These are phyloP conservation scores for Parascedosporium putredinis DNA, from an alignment of 2,329 filamentous ascomycete genomes.

Conservation along the genomic window DNA sequence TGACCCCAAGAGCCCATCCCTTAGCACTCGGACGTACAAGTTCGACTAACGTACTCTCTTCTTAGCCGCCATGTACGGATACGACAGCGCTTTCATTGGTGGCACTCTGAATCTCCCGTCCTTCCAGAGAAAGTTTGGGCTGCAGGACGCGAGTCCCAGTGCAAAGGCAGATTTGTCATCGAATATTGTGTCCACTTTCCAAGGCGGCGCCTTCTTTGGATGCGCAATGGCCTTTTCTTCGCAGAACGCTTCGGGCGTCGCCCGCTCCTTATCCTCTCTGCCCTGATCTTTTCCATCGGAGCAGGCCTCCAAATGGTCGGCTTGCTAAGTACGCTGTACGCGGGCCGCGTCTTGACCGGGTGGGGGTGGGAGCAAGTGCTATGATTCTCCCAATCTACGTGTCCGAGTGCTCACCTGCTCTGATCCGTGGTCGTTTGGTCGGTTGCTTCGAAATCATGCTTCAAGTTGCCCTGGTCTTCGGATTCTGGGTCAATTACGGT, in stretches of 20 bases:
- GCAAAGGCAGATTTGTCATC: slow-evolving; percentile 10
- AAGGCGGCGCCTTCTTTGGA: slow-evolving; percentile 79
- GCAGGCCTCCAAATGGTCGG: background rate
- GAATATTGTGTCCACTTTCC: slow-evolving; percentile 36
- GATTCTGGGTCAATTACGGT: slow-evolving; percentile 58
- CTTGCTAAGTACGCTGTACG: slow-evolving; percentile 49
- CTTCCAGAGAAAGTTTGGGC: slow-evolving; percentile 11
- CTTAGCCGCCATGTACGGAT: slow-evolving; percentile 1
- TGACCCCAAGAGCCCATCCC: background rate
- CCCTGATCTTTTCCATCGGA: background rate
- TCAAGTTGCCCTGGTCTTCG: slow-evolving; percentile 52
- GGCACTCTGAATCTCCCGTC: slow-evolving; percentile 13
- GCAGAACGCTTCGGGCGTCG: slow-evolving; percentile 56
- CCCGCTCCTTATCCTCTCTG: background rate
- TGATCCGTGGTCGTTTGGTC: slow-evolving; percentile 53
- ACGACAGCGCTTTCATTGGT: slow-evolving; percentile 14
- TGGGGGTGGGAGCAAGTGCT: slow-evolving; percentile 50
- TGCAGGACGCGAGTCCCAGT: slow-evolving; percentile 6
- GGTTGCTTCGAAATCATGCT: slow-evolving; percentile 58
- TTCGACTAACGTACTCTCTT: background rate
- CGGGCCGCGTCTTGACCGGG: slow-evolving; percentile 46
- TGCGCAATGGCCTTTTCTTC: slow-evolving; percentile 55
- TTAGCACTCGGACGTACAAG: no score
- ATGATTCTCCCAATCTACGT: slow-evolving; percentile 55
- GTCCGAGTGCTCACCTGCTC: slow-evolving; percentile 49